Percentiles rank a stretch among this genome's conserved stretches.
These are phyloP conservation scores for Neurospora sp. DNA, from an alignment of 495 filamentous ascomycete species.

Conservation along the genomic window DNA sequence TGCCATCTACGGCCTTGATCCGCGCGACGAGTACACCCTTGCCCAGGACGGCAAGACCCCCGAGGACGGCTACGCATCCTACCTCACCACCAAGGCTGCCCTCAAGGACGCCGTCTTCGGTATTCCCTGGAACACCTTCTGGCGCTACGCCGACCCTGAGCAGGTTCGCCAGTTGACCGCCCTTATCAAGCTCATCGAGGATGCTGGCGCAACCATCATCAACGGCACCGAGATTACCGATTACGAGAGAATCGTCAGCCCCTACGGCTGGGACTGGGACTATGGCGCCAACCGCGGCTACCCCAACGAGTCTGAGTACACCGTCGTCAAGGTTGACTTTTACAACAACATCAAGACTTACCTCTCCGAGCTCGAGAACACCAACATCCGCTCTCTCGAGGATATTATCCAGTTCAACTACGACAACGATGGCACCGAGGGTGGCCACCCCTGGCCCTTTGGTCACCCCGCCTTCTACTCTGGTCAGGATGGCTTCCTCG, in stretches of 20 bases:
- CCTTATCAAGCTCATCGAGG: conserved; percentile 43
- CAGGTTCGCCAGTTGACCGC: conserved; percentile 43
- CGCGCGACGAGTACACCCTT: conserved; percentile 35
- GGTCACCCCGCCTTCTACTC: conserved; percentile 50
- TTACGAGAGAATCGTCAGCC: conserved; percentile 48
- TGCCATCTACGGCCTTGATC: conserved; percentile 44
- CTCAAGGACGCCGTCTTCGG: conserved; percentile 56
- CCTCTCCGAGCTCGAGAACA: conserved; percentile 54
- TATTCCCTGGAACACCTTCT: conserved; percentile 60
- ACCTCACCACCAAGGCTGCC: conserved; percentile 38
- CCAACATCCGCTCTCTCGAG: conserved; percentile 49
- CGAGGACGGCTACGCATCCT: conserved; percentile 43
- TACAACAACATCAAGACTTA: conserved; percentile 64
- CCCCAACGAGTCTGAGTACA: conserved; percentile 62
- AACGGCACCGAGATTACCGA: conserved; percentile 59
- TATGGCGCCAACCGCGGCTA: conserved; percentile 52
- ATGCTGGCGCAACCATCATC: conserved; percentile 56
- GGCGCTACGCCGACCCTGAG: conserved; percentile 43
- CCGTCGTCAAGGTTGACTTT: conserved; percentile 63
- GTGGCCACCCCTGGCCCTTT: conserved; percentile 49
- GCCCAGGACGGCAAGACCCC: conserved; percentile 44
- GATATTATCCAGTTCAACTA: conserved; percentile 61
- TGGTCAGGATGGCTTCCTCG: conserved; percentile 60
- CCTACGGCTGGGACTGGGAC: conserved; percentile 63
- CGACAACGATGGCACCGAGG: conserved; percentile 56